Evolutionary conservation across 805 yeast species (phyloP).

Genomic region (Sporopachydermia quercuum): DNA sequence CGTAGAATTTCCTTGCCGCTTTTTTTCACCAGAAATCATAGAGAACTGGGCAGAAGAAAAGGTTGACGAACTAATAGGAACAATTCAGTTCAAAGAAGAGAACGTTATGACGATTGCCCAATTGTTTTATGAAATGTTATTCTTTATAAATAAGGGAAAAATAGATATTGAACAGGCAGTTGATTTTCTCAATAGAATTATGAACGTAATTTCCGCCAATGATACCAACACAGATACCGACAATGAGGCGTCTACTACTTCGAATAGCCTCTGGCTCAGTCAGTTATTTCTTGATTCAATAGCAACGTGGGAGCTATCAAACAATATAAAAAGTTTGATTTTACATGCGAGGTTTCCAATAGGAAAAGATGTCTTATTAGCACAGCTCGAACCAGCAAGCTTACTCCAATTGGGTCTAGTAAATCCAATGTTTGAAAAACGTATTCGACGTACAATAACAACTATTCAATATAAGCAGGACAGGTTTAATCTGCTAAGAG

Average conservation of each 20-base stretch:
- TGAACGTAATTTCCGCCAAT: too few species aligned
- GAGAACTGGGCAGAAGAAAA: neutral
- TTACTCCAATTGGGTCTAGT: slow-evolving; percentile 16
- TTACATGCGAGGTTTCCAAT: neutral
- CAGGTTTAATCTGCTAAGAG: slow-evolving; percentile 54
- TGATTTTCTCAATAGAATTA: too few species aligned
- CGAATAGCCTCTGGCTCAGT: too few species aligned
- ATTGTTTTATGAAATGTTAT: neutral
- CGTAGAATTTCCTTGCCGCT: too few species aligned
- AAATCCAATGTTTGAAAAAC: slow-evolving; percentile 21
- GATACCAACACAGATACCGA: too few species aligned
- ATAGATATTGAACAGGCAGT: too few species aligned
- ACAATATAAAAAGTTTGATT: neutral
- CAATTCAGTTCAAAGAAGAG: neutral
- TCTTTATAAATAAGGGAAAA: too few species aligned
- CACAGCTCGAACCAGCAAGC: slow-evolving; percentile 14
- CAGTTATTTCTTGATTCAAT: neutral
- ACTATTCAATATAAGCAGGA: slow-evolving; percentile 31
- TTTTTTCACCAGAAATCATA: neutral
- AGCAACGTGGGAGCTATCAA: neutral
- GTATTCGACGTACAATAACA: slow-evolving; percentile 25
- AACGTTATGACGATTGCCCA: neutral
- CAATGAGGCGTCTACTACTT: too few species aligned
- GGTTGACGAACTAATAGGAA: neutral
- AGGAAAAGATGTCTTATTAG: slow-evolving; percentile 2